Conservation (phyloP, 129 eudicot species). For the sunflower (Helianthus annuus) region DNA sequence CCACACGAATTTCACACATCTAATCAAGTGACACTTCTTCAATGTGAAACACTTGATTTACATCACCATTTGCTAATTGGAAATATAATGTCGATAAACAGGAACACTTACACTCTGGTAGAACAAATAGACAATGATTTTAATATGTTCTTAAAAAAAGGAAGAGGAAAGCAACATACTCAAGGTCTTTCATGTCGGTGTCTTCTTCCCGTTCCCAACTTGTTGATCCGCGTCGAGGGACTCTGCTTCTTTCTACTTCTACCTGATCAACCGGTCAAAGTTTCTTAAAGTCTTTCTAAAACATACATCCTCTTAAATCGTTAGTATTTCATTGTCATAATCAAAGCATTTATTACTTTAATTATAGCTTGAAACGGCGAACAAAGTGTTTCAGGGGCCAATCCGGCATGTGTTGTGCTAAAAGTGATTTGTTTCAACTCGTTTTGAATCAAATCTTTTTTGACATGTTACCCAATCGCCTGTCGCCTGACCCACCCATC, state of each 20-base stretch:
- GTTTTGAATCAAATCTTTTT: no score
- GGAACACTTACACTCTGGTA: constrained; percentile 3
- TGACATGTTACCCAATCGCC: neutral
- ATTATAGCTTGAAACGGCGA: neutral
- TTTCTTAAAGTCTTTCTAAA: neutral
- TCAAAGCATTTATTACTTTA: neutral
- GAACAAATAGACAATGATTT: neutral
- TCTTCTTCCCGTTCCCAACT: constrained; percentile 97
- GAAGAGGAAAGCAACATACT: constrained; percentile 48
- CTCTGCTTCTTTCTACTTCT: no score
- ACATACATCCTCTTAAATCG: neutral
- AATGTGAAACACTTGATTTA: no score
- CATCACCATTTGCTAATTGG: no score
- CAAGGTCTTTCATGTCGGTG: constrained; percentile 89
- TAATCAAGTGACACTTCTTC: no score
- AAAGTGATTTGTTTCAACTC: neutral
- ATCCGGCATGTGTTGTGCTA: neutral
- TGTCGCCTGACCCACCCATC: no score
- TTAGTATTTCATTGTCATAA: neutral
- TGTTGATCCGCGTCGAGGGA: constrained; percentile 80
- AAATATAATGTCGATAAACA: no score
- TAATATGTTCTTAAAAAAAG: neutral
- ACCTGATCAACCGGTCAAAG: constrained; percentile 11
- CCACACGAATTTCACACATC: no score
- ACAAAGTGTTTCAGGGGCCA: neutral